Evolutionary conservation across 768 basidiomycete genomes (phyloP).

Genomic region (Royoungia palumana): DNA sequence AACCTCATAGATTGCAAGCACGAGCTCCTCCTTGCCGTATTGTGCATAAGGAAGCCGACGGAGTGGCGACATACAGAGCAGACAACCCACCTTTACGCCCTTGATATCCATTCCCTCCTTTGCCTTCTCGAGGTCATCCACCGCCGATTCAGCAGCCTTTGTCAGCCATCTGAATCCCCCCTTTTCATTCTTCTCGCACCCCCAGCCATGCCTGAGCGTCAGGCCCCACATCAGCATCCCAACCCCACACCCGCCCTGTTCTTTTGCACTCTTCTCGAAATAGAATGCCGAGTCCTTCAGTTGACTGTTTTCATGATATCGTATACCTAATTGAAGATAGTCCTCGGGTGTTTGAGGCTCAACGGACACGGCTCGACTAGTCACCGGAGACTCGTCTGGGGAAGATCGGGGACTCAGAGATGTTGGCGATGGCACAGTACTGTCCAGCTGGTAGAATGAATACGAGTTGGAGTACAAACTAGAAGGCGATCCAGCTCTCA

Average conservation of each 20-base stretch:
- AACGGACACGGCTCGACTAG: conserved; percentile 15
- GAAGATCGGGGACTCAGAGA: conserved; percentile 15
- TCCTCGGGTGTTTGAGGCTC: conserved; percentile 52
- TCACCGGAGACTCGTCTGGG: conserved; percentile 14
- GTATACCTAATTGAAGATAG: conserved; percentile 72
- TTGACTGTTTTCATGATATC: conserved; percentile 71
- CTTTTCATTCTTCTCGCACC: conserved; percentile 74
- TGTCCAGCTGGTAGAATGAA: conserved; percentile 62
- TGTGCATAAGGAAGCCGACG: neutral
- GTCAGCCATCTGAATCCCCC: conserved; percentile 79
- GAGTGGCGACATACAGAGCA: neutral
- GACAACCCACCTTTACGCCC: conserved; percentile 49
- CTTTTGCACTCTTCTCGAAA: conserved; percentile 74
- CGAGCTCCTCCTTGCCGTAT: conserved; percentile 63
- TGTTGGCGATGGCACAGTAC: conserved; percentile 43
- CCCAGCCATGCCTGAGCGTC: conserved; percentile 85
- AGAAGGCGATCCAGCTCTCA: conserved; percentile 36
- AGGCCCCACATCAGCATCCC: conserved; percentile 95
- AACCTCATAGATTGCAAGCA: conserved; percentile 88
- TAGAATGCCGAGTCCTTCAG: conserved; percentile 64
- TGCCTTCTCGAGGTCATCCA: conserved; percentile 68
- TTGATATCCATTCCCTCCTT: conserved; percentile 50
- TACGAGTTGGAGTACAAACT: conserved; percentile 56
- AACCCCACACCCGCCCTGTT: conserved; percentile 75
- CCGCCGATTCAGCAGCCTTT: conserved; percentile 77